These are phyloP conservation scores for Tolypocladium capitatum DNA, from an alignment of 2,329 filamentous ascomycete species.

Conservation along the genomic window DNA sequence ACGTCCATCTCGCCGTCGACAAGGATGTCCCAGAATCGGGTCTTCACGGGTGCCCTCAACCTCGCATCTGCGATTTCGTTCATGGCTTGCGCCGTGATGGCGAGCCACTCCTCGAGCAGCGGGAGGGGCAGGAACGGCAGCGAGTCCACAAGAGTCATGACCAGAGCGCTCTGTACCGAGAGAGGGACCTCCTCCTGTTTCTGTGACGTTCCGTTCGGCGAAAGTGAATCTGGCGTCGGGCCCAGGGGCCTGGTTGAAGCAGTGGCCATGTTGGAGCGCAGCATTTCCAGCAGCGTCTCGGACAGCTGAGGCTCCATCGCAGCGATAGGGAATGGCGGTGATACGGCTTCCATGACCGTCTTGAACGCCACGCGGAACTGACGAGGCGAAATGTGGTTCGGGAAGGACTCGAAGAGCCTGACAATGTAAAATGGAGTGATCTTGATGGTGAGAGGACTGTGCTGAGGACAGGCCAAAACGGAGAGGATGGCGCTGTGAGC, in stretches of 20 bases:
- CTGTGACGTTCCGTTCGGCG: constrained; percentile 14
- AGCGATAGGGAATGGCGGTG: constrained; percentile 64
- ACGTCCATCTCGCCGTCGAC: constrained; percentile 80
- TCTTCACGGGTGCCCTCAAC: constrained; percentile 52
- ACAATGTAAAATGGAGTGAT: constrained; percentile 77
- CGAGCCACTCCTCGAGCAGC: constrained; percentile 70
- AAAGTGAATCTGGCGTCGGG: constrained; percentile 23
- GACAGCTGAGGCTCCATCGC: constrained; percentile 64
- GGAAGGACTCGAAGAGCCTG: constrained; percentile 68
- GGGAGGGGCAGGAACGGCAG: constrained; percentile 59
- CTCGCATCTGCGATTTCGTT: constrained; percentile 46
- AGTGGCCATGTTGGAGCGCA: constrained; percentile 44
- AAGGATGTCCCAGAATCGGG: constrained; percentile 67
- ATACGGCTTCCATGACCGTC: constrained; percentile 68
- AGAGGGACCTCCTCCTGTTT: constrained; percentile 21
- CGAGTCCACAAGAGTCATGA: constrained; percentile 66
- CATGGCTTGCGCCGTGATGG: constrained; percentile 54
- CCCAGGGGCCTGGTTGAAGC: constrained; percentile 32
- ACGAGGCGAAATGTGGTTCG: constrained; percentile 60
- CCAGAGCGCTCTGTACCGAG: constrained; percentile 70
- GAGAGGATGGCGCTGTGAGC: constrained; percentile 74
- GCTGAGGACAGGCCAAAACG: constrained; percentile 67
- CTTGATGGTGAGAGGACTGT: constrained; percentile 53
- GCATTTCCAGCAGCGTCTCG: constrained; percentile 67
- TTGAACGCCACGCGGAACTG: constrained; percentile 86